Evolutionary conservation across 495 filamentous ascomycete species (phyloP).

Genomic region (Alectoria sarmentosa): DNA sequence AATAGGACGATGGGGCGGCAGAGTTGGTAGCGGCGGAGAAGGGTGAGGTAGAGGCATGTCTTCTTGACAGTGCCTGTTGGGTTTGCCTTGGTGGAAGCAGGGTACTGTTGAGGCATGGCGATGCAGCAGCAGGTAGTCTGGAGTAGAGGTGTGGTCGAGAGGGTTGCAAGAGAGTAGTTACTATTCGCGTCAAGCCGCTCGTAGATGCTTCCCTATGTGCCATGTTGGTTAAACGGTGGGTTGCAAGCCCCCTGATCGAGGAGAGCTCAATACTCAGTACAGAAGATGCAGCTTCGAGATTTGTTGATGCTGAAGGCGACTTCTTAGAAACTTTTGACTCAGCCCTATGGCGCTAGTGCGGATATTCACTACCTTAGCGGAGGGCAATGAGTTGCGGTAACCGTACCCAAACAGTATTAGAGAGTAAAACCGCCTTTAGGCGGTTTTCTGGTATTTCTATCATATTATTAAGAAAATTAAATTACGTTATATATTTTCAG

Average conservation of each 20-base stretch:
- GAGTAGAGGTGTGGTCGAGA: constrained; percentile 10
- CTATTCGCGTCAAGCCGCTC: constrained; percentile 3
- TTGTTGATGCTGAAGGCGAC: constrained; percentile 1
- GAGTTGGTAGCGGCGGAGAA: constrained; percentile 8
- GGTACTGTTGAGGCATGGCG: constrained; percentile 7
- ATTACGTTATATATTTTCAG: too few species aligned
- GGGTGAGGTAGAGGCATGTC: constrained; percentile 6
- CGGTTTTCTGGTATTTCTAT: too few species aligned
- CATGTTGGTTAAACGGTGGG: background rate
- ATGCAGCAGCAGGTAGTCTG: constrained; percentile 2
- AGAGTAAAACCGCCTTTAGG: too few species aligned
- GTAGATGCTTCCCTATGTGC: constrained; percentile 4
- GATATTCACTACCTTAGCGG: background rate
- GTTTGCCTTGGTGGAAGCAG: background rate
- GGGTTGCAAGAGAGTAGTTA: constrained; percentile 8
- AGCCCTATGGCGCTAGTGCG: constrained; percentile 10
- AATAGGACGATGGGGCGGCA: constrained; percentile 43
- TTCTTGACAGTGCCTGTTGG: constrained; percentile 1
- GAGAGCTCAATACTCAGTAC: background rate
- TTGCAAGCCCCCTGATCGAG: background rate
- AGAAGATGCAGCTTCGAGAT: background rate
- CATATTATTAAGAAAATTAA: too few species aligned
- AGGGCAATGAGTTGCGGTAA: too few species aligned
- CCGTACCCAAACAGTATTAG: too few species aligned
- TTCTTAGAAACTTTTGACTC: background rate